Base-by-base conservation (phyloP, 2,329 filamentous ascomycete species). In the Epichloe scottii region DNA sequence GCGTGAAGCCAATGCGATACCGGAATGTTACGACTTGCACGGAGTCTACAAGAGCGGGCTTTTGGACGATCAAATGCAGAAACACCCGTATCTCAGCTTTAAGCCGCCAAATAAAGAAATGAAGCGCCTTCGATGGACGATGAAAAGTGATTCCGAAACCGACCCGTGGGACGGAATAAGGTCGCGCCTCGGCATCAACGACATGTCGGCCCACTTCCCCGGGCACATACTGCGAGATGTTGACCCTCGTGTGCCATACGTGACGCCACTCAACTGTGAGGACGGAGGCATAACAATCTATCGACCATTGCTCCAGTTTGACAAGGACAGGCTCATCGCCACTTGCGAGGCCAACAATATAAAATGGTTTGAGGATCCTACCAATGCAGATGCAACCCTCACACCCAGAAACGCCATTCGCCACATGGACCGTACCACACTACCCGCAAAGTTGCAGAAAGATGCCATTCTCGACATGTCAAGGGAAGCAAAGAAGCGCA, bases 381-480 rank as follows among this genome's bases (percentile, higher is more conserved):
- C 90, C 2, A 98, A 98, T 61, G 66, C 73, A 15, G 85, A 96
- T 59, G 76, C 73, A 8, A 89, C 83, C 0, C 68, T 94, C 53
- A 95, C 93, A 0, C 68, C 76, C 43, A 79, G 93, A 38, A 98
- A 98, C 60, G 82, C 91, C 0, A 73, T 96, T 38, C 80, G 91
- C 34, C 71, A 85, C 63, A 64, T 95, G 42, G 68, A 72, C 26
- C 67, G 75, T 4, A 68, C 82, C 52, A 61, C 65, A 3, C 69
- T 97, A 4, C 91, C 93, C 0, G 64, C 64, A 10, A 88, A 89
- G 0, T 68, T 97, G 2, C 79, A 79, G 54, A 81, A 82, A 50
- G 69, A 76, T 0, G 72, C 79, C 0, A 73, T 96, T 5, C 66
- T 91, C 2, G 66, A 69, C 0, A 68, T 94, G 48, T 73, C 84